Evolutionary conservation across 768 basidiomycete genomes (phyloP).

Genomic region (Amanita rubescens): DNA sequence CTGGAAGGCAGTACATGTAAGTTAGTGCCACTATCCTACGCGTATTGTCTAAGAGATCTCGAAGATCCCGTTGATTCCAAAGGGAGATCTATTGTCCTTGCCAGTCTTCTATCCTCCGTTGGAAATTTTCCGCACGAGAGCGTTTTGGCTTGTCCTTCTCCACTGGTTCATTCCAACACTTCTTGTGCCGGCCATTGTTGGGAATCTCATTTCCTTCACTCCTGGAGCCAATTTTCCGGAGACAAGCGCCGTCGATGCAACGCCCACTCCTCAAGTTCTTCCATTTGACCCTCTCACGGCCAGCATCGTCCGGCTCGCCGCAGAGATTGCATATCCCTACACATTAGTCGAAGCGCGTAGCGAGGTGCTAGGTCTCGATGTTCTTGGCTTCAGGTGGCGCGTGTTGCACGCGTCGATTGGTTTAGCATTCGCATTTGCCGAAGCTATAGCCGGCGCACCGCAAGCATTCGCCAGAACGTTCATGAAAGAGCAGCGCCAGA

Average conservation of each 20-base stretch:
- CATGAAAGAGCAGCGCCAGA: constrained; percentile 17
- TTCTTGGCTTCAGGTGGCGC: constrained; percentile 49
- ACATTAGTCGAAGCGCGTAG: constrained; percentile 15
- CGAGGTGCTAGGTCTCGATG: constrained; percentile 36
- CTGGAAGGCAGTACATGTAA: constrained; percentile 39
- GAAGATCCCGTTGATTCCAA: constrained; percentile 23
- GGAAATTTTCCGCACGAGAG: constrained; percentile 33
- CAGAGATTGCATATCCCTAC: constrained; percentile 52
- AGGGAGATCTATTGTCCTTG: constrained; percentile 15
- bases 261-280: constrained; percentile 15
- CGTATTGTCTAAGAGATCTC: background rate
- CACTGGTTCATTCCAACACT: constrained; percentile 62
- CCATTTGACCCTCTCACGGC: constrained; percentile 58
- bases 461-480: constrained; percentile 24
- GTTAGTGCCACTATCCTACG: constrained; percentile 9
- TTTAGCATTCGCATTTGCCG: constrained; percentile 62
- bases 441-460: constrained; percentile 49
- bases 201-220: constrained; percentile 56
- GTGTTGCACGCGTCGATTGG: constrained; percentile 47
- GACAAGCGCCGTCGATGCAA: background rate
- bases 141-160: constrained; percentile 46
- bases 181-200: constrained; percentile 48
- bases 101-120: constrained; percentile 43
- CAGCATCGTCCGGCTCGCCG: constrained; percentile 56
- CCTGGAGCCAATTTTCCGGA: constrained; percentile 22